Conservation (phyloP, 2,329 filamentous ascomycete species). For the Botryotinia convoluta region DNA sequence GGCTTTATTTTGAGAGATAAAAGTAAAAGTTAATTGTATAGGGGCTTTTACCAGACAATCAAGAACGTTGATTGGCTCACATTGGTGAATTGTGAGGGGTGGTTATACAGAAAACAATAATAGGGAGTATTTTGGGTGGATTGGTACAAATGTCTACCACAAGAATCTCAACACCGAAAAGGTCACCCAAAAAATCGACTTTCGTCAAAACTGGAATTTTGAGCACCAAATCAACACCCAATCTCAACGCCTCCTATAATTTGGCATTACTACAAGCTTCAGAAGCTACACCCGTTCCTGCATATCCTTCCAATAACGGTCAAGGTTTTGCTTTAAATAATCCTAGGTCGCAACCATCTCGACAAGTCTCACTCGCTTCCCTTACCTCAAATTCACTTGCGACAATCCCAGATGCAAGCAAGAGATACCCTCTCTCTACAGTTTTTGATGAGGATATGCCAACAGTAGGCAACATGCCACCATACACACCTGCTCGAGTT, state of each 20-base stretch:
- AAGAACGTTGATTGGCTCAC: constrained; percentile 6
- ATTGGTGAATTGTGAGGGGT: constrained; percentile 8
- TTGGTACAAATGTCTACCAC: constrained; percentile 11
- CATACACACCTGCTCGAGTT: constrained; percentile 52
- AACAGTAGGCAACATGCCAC: constrained; percentile 49
- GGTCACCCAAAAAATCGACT: constrained; percentile 18
- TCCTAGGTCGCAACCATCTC: constrained; percentile 38
- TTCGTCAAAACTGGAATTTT: constrained; percentile 16
- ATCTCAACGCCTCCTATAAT: constrained; percentile 46
- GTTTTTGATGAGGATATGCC: constrained; percentile 46
- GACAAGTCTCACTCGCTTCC: constrained; percentile 70
- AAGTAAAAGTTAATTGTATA: not conserved
- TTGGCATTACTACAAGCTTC: constrained; percentile 20
- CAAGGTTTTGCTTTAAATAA: constrained; percentile 6
- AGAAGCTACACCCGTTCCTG: constrained; percentile 1
- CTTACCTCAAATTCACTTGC: constrained; percentile 63
- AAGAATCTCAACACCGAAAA: constrained; percentile 9
- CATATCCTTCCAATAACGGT: constrained; percentile 10
- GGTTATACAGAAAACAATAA: not conserved
- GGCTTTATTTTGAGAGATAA: not conserved
- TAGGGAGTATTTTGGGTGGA: not conserved
- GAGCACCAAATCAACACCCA: constrained; percentile 56
- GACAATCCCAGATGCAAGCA: constrained; percentile 63
- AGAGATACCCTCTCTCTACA: constrained; percentile 59
- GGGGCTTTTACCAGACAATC: not conserved